Base-by-base conservation (phyloP, 2,329 filamentous ascomycete genomes). In the Aspergillus sp. region DNA sequence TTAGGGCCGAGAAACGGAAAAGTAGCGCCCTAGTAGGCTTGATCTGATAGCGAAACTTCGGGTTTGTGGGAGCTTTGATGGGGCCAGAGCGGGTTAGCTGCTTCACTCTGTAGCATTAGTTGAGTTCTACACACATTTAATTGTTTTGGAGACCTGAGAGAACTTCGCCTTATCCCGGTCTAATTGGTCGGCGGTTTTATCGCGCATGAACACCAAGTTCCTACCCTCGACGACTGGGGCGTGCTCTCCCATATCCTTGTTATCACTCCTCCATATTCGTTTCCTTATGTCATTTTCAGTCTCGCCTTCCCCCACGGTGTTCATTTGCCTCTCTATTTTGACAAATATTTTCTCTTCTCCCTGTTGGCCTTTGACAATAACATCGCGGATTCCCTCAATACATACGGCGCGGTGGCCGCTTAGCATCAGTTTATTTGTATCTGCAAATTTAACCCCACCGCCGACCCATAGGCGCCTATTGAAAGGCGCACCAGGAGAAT, bases 1-100 rank as follows among this genome's bases (percentile, higher is more conserved):
- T 93, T 35, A 99, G 84, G 0, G 92, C 92, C 19, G 90, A 95
- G 79, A 93, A 98, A 58, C 93, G 87, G 77, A 96, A 96, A 54
- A 99, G 85, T 4, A 97, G 83, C 4, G 83, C 79, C 3, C 84
- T 80, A 2, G 87, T 87, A 1, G 92, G 91, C 0, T 77, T 83
- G 23, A 96, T 76, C 0, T 78, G 76, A 64, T 89, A 80, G 17
- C 76, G 78, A 65, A 86, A 84, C 47, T 83, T 78, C 1, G 86
- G 79, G n/a, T 74, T 58, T 3, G 75, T 67, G 19, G 81, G 81
- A 14, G 82, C 82, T 81, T 70, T 41, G 31, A 17, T 31, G 41
- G 61, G 55, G 52, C 52, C 23, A 52, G 51, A 44, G 39, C 48
- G 37, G 19, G 62, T 68, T 51, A 72, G 66, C 40, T 66, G 17